phyloP scores from a whole-genome alignment of 306 rosid genomes.

The barrel medic (Medicago truncatula) region MtrunA17r5.0-ANR NC_053049.1:10143001-10143500 shows the following conservation, averaged over 20 bases:
- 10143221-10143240: conserved; percentile 8
- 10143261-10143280: conserved; percentile 47
- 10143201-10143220: conserved; percentile 36
- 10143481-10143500: background rate
- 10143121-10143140: conserved; percentile 34
- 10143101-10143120: conserved; percentile 63
- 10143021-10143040: conserved; percentile 15
- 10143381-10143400: background rate
- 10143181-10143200: conserved; percentile 48
- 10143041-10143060: background rate
- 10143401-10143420: background rate
- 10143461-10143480: conserved; percentile 1
- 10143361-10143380: conserved; percentile 3
- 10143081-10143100: background rate
- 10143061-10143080: conserved; percentile 16
- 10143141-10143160: conserved; percentile 41
- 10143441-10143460: no score
- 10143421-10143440: no score
- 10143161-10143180: conserved; percentile 29
- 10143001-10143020: background rate
- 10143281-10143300: conserved; percentile 75
- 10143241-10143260: conserved; percentile 23
- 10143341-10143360: background rate
- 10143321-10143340: background rate
- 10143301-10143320: conserved; percentile 64